Conservation (phyloP, 2,329 filamentous ascomycete species). For the Apiospora malaysiana region DNA sequence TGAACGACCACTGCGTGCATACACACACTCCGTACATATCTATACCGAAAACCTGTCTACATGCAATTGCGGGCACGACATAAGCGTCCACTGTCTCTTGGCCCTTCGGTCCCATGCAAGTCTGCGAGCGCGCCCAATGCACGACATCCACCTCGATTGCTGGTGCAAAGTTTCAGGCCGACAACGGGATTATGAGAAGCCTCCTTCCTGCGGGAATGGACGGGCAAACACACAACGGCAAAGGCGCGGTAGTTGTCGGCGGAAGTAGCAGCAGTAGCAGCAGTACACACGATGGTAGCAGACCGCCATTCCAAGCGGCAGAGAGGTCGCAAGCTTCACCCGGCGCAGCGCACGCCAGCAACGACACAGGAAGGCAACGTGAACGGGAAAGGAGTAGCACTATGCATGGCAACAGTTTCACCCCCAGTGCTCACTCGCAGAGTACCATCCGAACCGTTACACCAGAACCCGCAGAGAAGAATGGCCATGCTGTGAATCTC, state of each 20-base stretch:
- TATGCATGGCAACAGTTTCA: slow-evolving; percentile 34
- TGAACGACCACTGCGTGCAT: slow-evolving; percentile 7
- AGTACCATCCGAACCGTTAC: slow-evolving; percentile 69
- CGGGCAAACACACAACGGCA: slow-evolving; percentile 46
- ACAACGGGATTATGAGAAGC: slow-evolving; percentile 52
- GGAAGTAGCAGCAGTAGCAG: background rate
- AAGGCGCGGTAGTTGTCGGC: slow-evolving; percentile 39
- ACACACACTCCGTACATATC: slow-evolving; percentile 3
- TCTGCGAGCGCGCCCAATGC: slow-evolving; percentile 35
- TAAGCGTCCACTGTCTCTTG: slow-evolving; percentile 19
- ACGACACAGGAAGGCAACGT: slow-evolving; percentile 34
- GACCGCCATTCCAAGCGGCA: slow-evolving; percentile 10
- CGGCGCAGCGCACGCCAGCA: slow-evolving; percentile 32
- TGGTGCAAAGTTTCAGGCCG: slow-evolving; percentile 43
- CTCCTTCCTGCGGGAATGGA: slow-evolving; percentile 53
- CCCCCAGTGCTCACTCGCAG: slow-evolving; percentile 38
- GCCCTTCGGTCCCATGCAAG: slow-evolving; percentile 30
- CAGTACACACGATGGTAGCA: slow-evolving; percentile 13
- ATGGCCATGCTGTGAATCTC: slow-evolving; percentile 25
- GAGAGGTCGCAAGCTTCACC: slow-evolving; percentile 40
- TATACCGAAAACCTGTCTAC: slow-evolving; percentile 25
- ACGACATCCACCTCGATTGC: slow-evolving; percentile 30
- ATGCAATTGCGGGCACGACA: slow-evolving; percentile 28
- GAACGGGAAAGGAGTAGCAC: slow-evolving; percentile 30
- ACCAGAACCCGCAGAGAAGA: slow-evolving; percentile 59